Evolutionary conservation across 768 basidiomycete species (phyloP).

Genomic region (Royoungia palumana): DNA sequence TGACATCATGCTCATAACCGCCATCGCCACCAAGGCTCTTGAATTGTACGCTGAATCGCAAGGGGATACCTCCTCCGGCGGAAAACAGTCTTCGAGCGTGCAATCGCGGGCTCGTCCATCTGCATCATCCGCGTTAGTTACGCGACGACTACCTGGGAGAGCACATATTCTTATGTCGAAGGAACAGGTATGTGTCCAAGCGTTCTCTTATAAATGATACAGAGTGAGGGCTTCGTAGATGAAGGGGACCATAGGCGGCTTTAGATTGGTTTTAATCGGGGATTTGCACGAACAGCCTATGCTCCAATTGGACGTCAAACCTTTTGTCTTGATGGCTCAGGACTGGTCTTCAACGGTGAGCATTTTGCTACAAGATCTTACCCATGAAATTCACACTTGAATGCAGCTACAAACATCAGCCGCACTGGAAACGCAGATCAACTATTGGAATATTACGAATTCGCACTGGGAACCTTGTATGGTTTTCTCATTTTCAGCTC

Average conservation of each 20-base stretch:
- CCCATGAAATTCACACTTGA: not conserved
- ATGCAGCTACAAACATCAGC: conserved; percentile 78
- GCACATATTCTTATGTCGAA: conserved; percentile 62
- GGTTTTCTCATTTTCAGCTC: conserved; percentile 23
- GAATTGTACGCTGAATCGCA: conserved; percentile 61
- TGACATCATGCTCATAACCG: conserved; percentile 85
- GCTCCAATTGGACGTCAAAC: conserved; percentile 82
- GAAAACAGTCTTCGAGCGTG: conserved; percentile 8
- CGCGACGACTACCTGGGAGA: conserved; percentile 24
- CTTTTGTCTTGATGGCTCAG: conserved; percentile 76
- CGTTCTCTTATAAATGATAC: not conserved
- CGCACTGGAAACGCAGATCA: conserved; percentile 77
- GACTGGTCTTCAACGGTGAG: conserved; percentile 93
- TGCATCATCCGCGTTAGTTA: conserved; percentile 1
- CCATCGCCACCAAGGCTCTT: conserved; percentile 83
- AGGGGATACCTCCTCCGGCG: conserved; percentile 11
- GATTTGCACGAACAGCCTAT: conserved; percentile 94
- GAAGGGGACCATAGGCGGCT: conserved; percentile 83
- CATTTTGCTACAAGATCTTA: not conserved
- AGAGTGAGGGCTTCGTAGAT: conserved; percentile 45
- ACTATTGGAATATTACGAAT: conserved; percentile 95
- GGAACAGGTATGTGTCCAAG: conserved; percentile 61
- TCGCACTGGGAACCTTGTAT: conserved; percentile 96
- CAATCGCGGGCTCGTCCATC: conserved; percentile 3
- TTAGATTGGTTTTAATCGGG: conserved; percentile 90